A percentile compares a stretch with the other conserved stretches of the same genome.
phyloP scores from a whole-genome alignment of 169 alveolate species.

The Cardiosporidium cionae region DNA sequence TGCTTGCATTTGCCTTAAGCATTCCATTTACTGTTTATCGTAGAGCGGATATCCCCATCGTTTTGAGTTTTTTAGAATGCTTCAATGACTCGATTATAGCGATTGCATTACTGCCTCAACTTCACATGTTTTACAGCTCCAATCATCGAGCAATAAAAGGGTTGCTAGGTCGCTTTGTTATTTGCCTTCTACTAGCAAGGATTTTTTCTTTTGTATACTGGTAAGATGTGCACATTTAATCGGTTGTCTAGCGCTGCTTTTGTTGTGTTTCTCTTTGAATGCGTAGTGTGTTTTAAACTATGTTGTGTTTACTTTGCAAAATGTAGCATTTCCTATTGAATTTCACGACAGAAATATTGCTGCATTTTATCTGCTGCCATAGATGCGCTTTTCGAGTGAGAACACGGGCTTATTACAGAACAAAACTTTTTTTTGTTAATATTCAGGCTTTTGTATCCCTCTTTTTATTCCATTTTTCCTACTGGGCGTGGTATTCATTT shows the following conservation, averaged over 20 bases:
- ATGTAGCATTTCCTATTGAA: neutral
- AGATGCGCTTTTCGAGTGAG: too few relatives aligned
- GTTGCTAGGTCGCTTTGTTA: slow-evolving; percentile 42
- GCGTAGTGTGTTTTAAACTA: neutral
- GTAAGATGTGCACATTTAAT: neutral
- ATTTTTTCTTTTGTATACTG: slow-evolving; percentile 37
- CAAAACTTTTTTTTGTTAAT: neutral
- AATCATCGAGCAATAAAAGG: slow-evolving; percentile 43
- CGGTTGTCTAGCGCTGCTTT: neutral
- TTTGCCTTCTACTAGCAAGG: slow-evolving; percentile 41
- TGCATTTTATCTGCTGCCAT: neutral
- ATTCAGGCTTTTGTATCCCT: slow-evolving; percentile 21
- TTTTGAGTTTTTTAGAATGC: slow-evolving; percentile 46
- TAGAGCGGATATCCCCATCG: slow-evolving; percentile 10
- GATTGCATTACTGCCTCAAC: slow-evolving; percentile 48
- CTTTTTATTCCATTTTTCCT: slow-evolving; percentile 18
- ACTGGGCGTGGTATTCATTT: slow-evolving; percentile 47
- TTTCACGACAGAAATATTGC: neutral
- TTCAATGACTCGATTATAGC: slow-evolving; percentile 45
- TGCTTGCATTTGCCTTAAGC: slow-evolving; percentile 6
- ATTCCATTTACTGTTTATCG: slow-evolving; percentile 15
- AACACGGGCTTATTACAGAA: too few relatives aligned
- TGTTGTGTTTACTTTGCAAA: neutral
- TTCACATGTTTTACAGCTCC: slow-evolving; percentile 44
- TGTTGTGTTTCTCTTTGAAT: neutral